phyloP scores from a whole-genome alignment of 441 rosid species.

The Jatropha podagrica region DNA sequence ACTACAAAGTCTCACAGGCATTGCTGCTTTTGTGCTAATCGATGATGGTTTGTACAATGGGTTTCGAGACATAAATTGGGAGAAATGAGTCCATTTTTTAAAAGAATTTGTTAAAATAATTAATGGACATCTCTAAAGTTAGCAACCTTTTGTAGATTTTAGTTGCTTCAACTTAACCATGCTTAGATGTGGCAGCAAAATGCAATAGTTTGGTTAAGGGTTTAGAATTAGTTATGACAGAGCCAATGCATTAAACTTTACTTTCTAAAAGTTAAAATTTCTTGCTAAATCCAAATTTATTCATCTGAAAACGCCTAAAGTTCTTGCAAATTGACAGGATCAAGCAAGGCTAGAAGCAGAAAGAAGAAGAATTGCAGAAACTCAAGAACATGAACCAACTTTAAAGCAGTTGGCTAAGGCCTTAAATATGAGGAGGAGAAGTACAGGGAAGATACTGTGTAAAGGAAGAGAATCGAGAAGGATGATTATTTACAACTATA shows the following conservation, averaged over 20 bases:
- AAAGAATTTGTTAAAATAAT: too few relatives aligned
- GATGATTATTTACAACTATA: slow-evolving; percentile 41
- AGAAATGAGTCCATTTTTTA: too few relatives aligned
- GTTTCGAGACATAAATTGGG: too few relatives aligned
- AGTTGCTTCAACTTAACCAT: too few relatives aligned
- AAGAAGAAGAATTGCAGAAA: slow-evolving; percentile 30
- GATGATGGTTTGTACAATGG: too few relatives aligned
- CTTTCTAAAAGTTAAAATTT: not conserved
- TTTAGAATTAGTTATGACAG: too few relatives aligned
- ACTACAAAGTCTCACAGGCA: too few relatives aligned
- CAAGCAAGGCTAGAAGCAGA: slow-evolving; percentile 47
- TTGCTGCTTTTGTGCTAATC: not conserved
- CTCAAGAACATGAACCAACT: slow-evolving; percentile 34
- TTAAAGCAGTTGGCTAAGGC: slow-evolving; percentile 32
- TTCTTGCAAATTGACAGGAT: slow-evolving; percentile 35
- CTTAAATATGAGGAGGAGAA: slow-evolving; percentile 29
- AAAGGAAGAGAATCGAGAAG: slow-evolving; percentile 47
- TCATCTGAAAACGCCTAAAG: not conserved
- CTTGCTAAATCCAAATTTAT: not conserved
- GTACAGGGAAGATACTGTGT: slow-evolving; percentile 37
- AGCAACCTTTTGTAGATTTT: too few relatives aligned
- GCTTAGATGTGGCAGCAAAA: too few relatives aligned
- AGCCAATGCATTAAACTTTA: too few relatives aligned
- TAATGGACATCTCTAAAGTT: too few relatives aligned
- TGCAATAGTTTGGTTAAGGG: too few relatives aligned